A percentile compares a stretch with the other conserved stretches of the same genome.
Conservation (phyloP, 768 basidiomycete species). For the Suillus discolor region DNA sequence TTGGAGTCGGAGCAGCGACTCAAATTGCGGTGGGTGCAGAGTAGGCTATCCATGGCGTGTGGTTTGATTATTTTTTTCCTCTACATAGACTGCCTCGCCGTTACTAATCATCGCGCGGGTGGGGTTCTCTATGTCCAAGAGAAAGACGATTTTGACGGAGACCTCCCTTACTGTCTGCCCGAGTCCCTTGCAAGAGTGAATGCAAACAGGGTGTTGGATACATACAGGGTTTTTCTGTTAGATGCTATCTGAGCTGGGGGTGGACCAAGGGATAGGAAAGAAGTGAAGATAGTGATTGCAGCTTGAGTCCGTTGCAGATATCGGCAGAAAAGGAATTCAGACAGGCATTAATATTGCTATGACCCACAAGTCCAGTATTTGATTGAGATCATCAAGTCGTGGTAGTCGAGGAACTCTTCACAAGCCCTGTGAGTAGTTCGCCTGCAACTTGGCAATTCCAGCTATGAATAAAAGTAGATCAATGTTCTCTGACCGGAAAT, state of each 20-base stretch:
- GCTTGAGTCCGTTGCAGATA: background rate
- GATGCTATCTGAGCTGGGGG: background rate
- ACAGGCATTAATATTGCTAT: background rate
- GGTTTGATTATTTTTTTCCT: too few species aligned
- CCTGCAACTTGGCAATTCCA: too few species aligned
- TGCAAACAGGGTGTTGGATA: too few species aligned
- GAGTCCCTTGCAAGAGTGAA: background rate
- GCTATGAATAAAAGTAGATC: too few species aligned
- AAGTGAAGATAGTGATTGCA: background rate
- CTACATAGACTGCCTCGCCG: constrained; percentile 19
- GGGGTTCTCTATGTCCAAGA: constrained; percentile 12
- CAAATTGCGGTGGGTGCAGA: constrained; percentile 19
- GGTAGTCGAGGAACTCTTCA: background rate
- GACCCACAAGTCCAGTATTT: background rate
- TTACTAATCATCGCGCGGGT: constrained; percentile 21
- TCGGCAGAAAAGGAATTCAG: background rate
- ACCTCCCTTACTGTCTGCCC: background rate
- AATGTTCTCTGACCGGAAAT: too few species aligned
- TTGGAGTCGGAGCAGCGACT: constrained; percentile 16
- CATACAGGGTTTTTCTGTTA: background rate
- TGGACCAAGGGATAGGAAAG: background rate
- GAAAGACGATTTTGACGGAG: background rate
- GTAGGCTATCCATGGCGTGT: background rate
- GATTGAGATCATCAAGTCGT: background rate
- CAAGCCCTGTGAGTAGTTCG: too few species aligned